Conservation (phyloP, 345 rosid genomes). For the Draba incana region DNA sequence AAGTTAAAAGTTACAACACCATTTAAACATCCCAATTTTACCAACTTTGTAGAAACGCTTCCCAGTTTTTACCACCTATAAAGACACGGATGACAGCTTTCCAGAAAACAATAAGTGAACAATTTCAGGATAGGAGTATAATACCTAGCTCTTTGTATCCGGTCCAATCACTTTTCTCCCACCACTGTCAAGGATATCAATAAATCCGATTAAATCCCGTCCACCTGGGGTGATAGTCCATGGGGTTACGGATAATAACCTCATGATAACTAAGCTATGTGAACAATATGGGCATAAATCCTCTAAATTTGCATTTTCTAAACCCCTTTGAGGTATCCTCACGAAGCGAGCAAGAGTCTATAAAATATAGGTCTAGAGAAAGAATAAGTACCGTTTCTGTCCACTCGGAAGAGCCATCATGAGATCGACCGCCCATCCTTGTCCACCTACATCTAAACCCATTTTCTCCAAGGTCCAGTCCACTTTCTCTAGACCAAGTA, state of each 20-base stretch:
- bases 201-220: conserved; percentile 72
- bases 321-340: neutral
- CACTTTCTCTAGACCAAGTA: conserved; percentile 89
- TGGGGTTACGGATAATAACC: conserved; percentile 52
- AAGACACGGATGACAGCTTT: neutral
- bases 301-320: neutral
- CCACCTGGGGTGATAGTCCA: conserved; percentile 66
- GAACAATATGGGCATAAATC: conserved; percentile 15
- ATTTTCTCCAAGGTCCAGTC: conserved; percentile 81
- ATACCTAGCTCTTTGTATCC: conserved; percentile 99
- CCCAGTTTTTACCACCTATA: conserved; percentile 14
- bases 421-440: conserved; percentile 89
- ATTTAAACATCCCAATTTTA: neutral
- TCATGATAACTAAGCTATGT: conserved; percentile 17
- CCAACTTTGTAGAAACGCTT: conserved; percentile 1
- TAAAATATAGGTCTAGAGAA: conserved; percentile 29
- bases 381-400: conserved; percentile 72
- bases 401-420: conserved; percentile 89
- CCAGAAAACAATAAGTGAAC: conserved; percentile 10
- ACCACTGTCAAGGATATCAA: conserved; percentile 98
- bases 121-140: conserved; percentile 18
- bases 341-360: conserved; percentile 8
- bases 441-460: conserved; percentile 98
- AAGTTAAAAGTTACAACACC: conserved; percentile 10
- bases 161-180: conserved; percentile 99